phyloP scores from a whole-genome alignment of 371 early-diverging fungal species.

The Dichotomocladium elegans region DNA sequence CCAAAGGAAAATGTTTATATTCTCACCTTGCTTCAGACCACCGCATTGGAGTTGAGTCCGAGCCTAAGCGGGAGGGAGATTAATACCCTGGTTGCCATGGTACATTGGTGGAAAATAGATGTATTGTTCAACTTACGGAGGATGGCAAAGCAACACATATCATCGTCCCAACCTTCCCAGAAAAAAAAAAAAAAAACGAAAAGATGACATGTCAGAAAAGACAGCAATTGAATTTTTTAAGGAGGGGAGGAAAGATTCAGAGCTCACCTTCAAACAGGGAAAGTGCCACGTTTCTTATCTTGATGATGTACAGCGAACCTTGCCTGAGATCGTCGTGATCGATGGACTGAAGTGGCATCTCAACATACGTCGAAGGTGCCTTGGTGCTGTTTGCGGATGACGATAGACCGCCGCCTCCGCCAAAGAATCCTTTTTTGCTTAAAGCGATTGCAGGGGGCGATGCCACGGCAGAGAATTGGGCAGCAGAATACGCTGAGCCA shows the following conservation, averaged over 20 bases:
- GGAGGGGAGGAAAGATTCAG: no score
- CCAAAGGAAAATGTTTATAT: background rate
- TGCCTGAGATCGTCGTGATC: conserved; percentile 37
- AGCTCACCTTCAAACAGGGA: conserved; percentile 42
- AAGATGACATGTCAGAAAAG: no score
- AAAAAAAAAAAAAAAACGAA: background rate
- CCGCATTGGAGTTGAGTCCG: conserved; percentile 34
- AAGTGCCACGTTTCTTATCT: conserved; percentile 35
- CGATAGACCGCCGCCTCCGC: conserved; percentile 7
- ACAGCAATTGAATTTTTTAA: no score
- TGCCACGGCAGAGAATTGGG: conserved; percentile 9
- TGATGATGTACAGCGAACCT: conserved; percentile 36
- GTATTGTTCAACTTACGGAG: conserved; percentile 33
- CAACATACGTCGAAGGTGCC: background rate
- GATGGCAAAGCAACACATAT: conserved; percentile 46
- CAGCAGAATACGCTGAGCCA: conserved; percentile 4
- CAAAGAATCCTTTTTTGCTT: conserved; percentile 9
- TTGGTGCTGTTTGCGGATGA: no score
- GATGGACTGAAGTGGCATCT: conserved; percentile 4
- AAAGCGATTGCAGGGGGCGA: conserved; percentile 1
- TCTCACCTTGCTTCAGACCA: conserved; percentile 44
- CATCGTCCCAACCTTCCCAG: conserved; percentile 48
- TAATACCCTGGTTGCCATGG: no score
- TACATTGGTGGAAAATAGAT: no score
- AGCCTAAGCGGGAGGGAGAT: no score